These are phyloP conservation scores for Sparassis latifolia DNA, from an alignment of 1,284 basidiomycete species.

Conservation along the genomic window DNA sequence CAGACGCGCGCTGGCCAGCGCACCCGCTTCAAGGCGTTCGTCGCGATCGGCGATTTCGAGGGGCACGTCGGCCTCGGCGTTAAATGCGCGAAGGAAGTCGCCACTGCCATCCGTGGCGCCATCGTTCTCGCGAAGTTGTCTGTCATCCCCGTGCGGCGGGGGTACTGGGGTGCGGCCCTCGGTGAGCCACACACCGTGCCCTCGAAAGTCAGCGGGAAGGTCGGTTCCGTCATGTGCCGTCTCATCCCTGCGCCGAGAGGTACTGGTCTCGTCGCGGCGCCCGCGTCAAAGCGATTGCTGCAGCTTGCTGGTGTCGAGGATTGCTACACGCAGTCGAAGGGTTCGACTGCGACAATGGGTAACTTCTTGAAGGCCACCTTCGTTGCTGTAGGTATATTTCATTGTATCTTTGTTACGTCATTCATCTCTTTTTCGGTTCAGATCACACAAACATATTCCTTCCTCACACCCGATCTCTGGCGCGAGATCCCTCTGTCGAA, in stretches of 20 bases:
- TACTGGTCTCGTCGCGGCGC: conserved; percentile 99
- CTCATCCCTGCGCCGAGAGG: conserved; percentile 98
- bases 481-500: conserved; percentile 87
- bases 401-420: too few species aligned
- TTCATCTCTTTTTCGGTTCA: conserved; percentile 21
- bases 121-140: conserved; percentile 97
- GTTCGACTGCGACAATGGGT: conserved; percentile 98
- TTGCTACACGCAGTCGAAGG: conserved; percentile 93
- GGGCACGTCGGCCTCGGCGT: conserved; percentile 99
- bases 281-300: conserved; percentile 92
- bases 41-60: conserved; percentile 98
- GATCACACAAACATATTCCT: conserved; percentile 96
- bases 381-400: conserved; percentile 64
- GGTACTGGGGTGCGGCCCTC: conserved; percentile 99
- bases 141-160: conserved; percentile 93
- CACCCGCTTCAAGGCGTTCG: conserved; percentile 99
- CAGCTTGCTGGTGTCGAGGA: conserved; percentile 98
- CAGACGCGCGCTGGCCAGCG: conserved; percentile 99
- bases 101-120: conserved; percentile 97
- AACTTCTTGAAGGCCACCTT: conserved; percentile 99
- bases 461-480: conserved; percentile 99
- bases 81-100: conserved; percentile 99
- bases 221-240: conserved; percentile 98
- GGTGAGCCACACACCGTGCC: conserved; percentile 99
- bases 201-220: conserved; percentile 97